Evolutionary conservation across 495 filamentous ascomycete genomes (phyloP), one percentile per base, ranked within the genome.

Genomic region (Neurospora sp.): DNA sequence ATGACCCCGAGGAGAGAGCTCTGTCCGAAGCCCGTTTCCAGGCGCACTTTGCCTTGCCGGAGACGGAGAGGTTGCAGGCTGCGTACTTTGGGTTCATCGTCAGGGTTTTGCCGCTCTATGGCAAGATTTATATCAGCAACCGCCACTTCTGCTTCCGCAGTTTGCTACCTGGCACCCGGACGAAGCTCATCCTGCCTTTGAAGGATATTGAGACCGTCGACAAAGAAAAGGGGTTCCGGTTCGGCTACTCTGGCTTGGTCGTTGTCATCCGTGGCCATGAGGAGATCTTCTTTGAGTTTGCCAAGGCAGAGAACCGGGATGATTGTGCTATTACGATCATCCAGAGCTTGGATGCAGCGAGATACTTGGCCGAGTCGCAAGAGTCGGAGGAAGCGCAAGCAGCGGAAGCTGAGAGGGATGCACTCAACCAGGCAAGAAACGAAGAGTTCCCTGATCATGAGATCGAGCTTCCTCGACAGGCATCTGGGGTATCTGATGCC

Each of bases 261-360:
- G 87, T 99, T 27, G 92, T 96, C 7, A 94, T 99, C 70, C 90
- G 92, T 40, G 96, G 94, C 10, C 94, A 98, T 76, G 96, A 98
- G 79, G 96, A 99, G 79, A 82, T 99, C 3, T 98, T 99, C 81
- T 98, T 99, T 80, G 96, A 99, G 78, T 98, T 99, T 80, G 87
- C 87, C 73, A 84, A 89, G 16, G 81, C 88, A 5, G 94, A 93
- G 71, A 86, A 88, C 69, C 89, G 96, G 69, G 94, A 99, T 78
- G 96, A 99, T 78, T 98, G 94, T 78, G 88, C 90, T 3, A 88
- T 95, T 37, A 97, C 92, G 9, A 81, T 98, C 12, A 86, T 93
- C 69, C 90, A 92, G 71, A 88, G 86, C 74, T 83, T 98, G 1
- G 93, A 96, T 72, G 90, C 89, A 0, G 86, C 90, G 39, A 88